A percentile compares a stretch with the other conserved stretches of the same genome.
These are phyloP conservation scores for Anthoceros angustus DNA, from an alignment of 225 moss, liverwort and hornwort genomes.

Conservation along the genomic window DNA sequence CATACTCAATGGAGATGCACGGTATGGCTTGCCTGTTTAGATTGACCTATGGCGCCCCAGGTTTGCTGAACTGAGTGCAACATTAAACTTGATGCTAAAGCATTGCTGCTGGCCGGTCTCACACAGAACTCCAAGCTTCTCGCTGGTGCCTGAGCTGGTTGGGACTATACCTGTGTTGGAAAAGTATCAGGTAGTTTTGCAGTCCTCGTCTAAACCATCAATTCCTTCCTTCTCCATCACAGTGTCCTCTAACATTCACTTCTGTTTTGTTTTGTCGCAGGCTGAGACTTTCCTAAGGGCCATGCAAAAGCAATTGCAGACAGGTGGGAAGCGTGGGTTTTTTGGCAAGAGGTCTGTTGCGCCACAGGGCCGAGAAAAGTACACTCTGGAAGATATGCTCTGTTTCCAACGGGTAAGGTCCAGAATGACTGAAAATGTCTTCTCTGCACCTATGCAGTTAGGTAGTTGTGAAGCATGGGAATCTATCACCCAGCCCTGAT, in stretches of 20 bases:
- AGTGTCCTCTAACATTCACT: neutral
- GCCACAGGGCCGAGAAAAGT: slow-evolving; percentile 77
- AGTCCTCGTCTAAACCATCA: slow-evolving; percentile 3
- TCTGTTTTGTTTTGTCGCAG: slow-evolving; percentile 18
- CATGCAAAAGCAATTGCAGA: slow-evolving; percentile 84
- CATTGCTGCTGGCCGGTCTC: neutral
- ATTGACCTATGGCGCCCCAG: neutral
- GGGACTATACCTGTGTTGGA: slow-evolving; percentile 54
- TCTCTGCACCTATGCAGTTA: no score
- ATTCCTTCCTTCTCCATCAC: neutral
- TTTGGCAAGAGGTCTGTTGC: slow-evolving; percentile 79
- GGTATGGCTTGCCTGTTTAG: slow-evolving; percentile 9
- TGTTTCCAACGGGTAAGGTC: slow-evolving; percentile 70
- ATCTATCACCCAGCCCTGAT: no score
- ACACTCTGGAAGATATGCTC: slow-evolving; percentile 86
- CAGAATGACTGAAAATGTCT: neutral
- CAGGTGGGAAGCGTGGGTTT: slow-evolving; percentile 73
- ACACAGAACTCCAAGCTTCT: slow-evolving; percentile 7
- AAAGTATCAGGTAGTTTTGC: slow-evolving; percentile 58
- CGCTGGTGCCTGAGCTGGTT: slow-evolving; percentile 50
- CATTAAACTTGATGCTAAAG: slow-evolving; percentile 6
- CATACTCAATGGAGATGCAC: slow-evolving; percentile 29
- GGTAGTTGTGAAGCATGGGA: no score
- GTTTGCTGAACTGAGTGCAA: neutral
- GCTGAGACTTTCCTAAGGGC: slow-evolving; percentile 83